phyloP scores from a whole-genome alignment of 768 basidiomycete genomes.

The Pleurotus djamor region DNA sequence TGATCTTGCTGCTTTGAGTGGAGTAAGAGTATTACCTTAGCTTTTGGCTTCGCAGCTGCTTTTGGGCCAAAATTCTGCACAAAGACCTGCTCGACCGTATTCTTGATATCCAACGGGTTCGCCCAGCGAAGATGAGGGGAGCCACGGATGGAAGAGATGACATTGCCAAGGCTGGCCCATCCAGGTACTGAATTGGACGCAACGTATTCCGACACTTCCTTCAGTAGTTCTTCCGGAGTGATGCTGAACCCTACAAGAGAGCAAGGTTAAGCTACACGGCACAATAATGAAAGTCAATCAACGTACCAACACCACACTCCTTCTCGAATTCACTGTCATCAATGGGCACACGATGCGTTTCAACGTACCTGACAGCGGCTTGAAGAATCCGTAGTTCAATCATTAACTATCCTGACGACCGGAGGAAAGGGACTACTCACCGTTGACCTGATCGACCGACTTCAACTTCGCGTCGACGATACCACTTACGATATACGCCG shows the following conservation, averaged over 20 bases:
- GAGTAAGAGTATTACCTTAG: slow-evolving; percentile 44
- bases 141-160: slow-evolving; percentile 61
- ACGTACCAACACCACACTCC: slow-evolving; percentile 85
- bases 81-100: slow-evolving; percentile 70
- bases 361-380: slow-evolving; percentile 81
- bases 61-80: slow-evolving; percentile 70
- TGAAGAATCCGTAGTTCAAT: background rate
- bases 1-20: background rate
- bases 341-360: slow-evolving; percentile 56
- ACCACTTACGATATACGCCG: slow-evolving; percentile 59
- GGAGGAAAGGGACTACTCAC: slow-evolving; percentile 40
- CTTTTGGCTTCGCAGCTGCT: slow-evolving; percentile 61
- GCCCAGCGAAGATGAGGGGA: slow-evolving; percentile 77
- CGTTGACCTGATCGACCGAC: slow-evolving; percentile 82
- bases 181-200: slow-evolving; percentile 52
- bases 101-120: slow-evolving; percentile 81
- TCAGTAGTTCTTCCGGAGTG: slow-evolving; percentile 59
- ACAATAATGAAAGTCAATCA: no score
- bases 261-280: background rate
- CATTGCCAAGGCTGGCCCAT: slow-evolving; percentile 75
- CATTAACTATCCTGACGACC: background rate
- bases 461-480: slow-evolving; percentile 76
- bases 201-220: slow-evolving; percentile 56
- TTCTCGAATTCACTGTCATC: slow-evolving; percentile 71
- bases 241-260: slow-evolving; percentile 70